Evolutionary conservation across 306 rosid genomes (phyloP).

Genomic region (Lathyrus oleraceus): DNA sequence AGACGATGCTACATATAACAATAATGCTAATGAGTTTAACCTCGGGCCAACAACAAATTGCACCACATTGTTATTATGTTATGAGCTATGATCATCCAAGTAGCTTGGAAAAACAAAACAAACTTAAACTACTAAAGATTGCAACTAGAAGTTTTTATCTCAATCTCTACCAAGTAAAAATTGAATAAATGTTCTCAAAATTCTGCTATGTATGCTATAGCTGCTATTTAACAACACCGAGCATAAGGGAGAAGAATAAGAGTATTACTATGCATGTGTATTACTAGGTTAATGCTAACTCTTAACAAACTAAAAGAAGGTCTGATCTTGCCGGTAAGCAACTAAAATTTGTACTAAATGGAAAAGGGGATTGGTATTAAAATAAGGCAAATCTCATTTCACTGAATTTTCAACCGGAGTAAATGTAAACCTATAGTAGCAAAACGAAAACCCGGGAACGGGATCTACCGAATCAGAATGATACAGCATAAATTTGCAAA

Average conservation of each 20-base stretch:
- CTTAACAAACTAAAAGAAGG: conserved; percentile 5
- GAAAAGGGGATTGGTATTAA: too few species aligned
- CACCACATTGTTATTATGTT: background rate
- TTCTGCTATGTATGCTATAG: too few species aligned
- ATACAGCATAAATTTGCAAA: conserved; percentile 26
- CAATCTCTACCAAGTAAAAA: background rate
- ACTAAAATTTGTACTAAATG: background rate
- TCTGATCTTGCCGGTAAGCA: background rate
- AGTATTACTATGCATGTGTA: background rate
- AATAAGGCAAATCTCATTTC: conserved; percentile 16
- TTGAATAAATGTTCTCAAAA: conserved; percentile 1
- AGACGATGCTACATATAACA: conserved; percentile 18
- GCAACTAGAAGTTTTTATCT: background rate
- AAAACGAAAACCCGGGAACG: conserved; percentile 12
- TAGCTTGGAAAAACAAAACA: conserved; percentile 16
- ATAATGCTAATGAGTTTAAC: background rate
- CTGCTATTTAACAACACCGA: too few species aligned
- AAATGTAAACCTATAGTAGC: background rate
- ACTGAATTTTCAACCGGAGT: background rate
- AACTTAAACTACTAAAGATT: conserved; percentile 23
- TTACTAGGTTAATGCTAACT: background rate
- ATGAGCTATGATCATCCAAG: conserved; percentile 8
- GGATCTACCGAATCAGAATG: conserved; percentile 1
- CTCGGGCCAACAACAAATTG: conserved; percentile 13
- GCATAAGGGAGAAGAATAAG: background rate